A percentile compares a stretch with the other conserved stretches of the same genome.
phyloP scores from a whole-genome alignment of 257 asterid species.

The Solanum ossicruentum region DNA sequence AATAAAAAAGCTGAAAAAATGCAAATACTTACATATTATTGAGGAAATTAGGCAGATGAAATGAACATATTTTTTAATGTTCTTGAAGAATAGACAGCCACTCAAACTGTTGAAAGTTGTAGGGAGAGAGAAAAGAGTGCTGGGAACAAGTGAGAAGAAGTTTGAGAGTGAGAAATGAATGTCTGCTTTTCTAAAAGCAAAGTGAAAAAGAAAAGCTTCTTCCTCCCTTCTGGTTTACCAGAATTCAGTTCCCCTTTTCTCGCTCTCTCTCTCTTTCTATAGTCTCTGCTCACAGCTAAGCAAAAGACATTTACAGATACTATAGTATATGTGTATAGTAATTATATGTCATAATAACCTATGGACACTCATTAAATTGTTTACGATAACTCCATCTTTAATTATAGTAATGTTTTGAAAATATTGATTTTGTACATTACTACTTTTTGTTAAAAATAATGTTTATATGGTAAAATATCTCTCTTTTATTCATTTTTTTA shows the following conservation, averaged over 20 bases:
- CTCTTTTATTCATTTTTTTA: neutral
- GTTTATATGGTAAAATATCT: too few species aligned
- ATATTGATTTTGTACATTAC: too few species aligned
- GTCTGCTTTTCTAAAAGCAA: constrained; percentile 61
- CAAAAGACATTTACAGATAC: neutral
- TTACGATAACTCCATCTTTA: neutral
- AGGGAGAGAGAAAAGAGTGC: neutral
- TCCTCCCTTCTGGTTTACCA: constrained; percentile 21
- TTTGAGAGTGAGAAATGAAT: constrained; percentile 7
- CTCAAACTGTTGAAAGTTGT: neutral
- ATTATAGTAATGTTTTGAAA: too few species aligned
- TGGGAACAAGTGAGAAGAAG: constrained; percentile 18
- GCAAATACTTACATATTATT: neutral
- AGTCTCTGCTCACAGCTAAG: neutral
- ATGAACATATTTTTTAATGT: neutral
- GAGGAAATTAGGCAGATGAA: neutral
- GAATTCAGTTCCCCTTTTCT: neutral
- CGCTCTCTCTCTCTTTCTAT: neutral
- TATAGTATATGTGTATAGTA: neutral
- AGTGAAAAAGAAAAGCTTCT: constrained; percentile 47
- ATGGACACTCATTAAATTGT: neutral
- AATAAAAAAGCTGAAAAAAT: neutral
- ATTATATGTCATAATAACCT: neutral
- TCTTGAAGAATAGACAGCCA: constrained; percentile 9
- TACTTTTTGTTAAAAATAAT: too few species aligned